These are phyloP conservation scores for Gaultheria prostrata DNA, from an alignment of 148 eudicot genomes.

Conservation along the genomic window DNA sequence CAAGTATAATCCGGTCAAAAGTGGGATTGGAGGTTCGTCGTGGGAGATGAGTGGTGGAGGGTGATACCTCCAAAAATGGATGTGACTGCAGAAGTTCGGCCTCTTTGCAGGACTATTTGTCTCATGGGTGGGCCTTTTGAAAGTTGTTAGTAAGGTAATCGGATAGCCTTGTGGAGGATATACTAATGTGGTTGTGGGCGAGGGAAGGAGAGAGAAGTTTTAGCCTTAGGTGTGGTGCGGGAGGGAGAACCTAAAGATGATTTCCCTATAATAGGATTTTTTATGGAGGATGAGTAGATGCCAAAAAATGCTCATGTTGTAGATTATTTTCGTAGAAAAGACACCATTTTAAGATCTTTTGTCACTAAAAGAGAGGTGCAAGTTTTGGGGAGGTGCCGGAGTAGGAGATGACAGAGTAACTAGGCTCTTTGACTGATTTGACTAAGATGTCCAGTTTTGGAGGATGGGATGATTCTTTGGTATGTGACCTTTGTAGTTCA, in stretches of 20 bases:
- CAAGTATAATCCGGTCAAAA: not conserved
- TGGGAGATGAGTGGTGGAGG: no score
- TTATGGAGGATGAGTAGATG: not conserved
- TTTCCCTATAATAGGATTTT: not conserved
- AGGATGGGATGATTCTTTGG: not conserved
- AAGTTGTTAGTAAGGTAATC: not conserved
- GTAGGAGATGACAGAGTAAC: not conserved
- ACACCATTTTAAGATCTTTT: not conserved
- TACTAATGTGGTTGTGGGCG: not conserved
- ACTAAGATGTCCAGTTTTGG: not conserved
- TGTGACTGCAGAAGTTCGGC: not conserved
- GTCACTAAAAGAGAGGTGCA: not conserved
- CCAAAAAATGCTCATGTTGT: not conserved
- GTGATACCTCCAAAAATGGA: not conserved
- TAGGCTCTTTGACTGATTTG: not conserved
- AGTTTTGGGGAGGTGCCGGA: not conserved
- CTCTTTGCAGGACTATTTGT: not conserved
- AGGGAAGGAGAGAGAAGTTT: not conserved
- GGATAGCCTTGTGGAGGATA: not conserved
- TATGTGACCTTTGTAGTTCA: not conserved
- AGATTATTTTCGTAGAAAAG: not conserved
- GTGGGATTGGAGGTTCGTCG: no score
- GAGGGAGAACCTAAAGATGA: not conserved
- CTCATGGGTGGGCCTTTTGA: not conserved
- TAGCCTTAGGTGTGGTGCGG: not conserved